Evolutionary conservation across 164 flowering plant species (phyloP), one percentile per base, ranked within the genome.

Genomic region (Vitis riparia): DNA sequence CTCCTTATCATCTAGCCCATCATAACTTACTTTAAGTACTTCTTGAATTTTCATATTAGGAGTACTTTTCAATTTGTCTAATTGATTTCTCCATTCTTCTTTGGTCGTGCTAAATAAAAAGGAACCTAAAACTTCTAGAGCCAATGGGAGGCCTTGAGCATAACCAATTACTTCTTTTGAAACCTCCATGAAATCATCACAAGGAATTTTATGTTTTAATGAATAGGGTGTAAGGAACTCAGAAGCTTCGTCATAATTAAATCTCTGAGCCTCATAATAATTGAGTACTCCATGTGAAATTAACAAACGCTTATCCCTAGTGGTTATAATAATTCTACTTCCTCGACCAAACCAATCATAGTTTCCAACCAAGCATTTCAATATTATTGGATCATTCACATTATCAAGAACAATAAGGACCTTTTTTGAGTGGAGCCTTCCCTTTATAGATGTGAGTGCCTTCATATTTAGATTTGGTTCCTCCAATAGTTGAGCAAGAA

Each of bases 361-460:
- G 2, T 47, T 17, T n/a, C 56, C 65, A 12, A 65, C 71, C 49
- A 69, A 69, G 13, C n/a, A 9, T 13, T 69, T 17, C 13, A 69
- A 51, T 23, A 59, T 29, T 6, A 50, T 10, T 23, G 3, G 23
- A 5, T 32, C 2, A 51, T 27, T 44, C 4, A 69, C 71, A 59
- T 69, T 59, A 51, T 69, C 71, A 13, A 69, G 65, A 48, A 69
- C 48, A 19, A 69, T 3, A 32, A 69, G 65, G 49, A 51, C 65
- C 65, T 30, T 64, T 5, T 47, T 23, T 0, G 7, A 8, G 13
- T 59, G 48, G 1, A 62, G 59, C 67, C 67, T 62, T 2, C 23
- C 14, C 9, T 62, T 27, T 11, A 53, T 55, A 2, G 51, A 17
- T 44, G 49, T 3, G n/a, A 8, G 6, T 32, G 6, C 37, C 6